Base-by-base conservation (phyloP, 2,329 filamentous ascomycete species). In the Fusarium duplospermum region DNA sequence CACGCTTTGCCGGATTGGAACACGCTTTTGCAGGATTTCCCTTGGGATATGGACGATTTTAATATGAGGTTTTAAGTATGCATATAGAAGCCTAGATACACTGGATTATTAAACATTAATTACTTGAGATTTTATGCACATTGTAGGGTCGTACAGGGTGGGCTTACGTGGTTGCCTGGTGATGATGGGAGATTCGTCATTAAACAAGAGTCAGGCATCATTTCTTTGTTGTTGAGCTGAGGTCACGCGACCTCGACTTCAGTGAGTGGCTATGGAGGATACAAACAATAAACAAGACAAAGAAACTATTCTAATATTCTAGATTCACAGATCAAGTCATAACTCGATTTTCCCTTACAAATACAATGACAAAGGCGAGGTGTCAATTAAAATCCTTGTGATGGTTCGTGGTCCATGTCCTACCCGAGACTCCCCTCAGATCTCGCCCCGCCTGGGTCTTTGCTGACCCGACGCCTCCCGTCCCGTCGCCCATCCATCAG, bases 11-110 rank as follows among this genome's bases (percentile, higher is more conserved):
- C 77, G 4, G 78, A 81, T 45, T 81, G 80, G 80, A 77, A 70
- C 33, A 76, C 74, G 8, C 58, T 81, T 20, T 47, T 81, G 58
- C 71, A 79, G n/a, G 79, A 81, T 38, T 80, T 81, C 35, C 76
- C 78, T 13, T 57, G 79, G 9, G 78, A 81, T 13, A 66, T 72
- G 2, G 62, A 77, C 2, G 75, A 78, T 4, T 73, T 78, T 27
- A 76, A 73, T 1, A 66, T 77, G 31, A 68, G 72, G 31, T 75
- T 70, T 4, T 74, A 57, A 13, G n/a, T 10, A 40, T 56, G 9
- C 6, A 6, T 27, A 10, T 40, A 11, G 14, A 18, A 29, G 16
- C 24, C 24, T 52, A 31, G 10, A 13, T 8, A 6, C n/a, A 9
- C n/a, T 14, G 4, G 20, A 54, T 54, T 31, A 13, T 20, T 20